Conservation (phyloP, 2,329 filamentous ascomycete genomes). For the Bipolaris oryzae region DNA sequence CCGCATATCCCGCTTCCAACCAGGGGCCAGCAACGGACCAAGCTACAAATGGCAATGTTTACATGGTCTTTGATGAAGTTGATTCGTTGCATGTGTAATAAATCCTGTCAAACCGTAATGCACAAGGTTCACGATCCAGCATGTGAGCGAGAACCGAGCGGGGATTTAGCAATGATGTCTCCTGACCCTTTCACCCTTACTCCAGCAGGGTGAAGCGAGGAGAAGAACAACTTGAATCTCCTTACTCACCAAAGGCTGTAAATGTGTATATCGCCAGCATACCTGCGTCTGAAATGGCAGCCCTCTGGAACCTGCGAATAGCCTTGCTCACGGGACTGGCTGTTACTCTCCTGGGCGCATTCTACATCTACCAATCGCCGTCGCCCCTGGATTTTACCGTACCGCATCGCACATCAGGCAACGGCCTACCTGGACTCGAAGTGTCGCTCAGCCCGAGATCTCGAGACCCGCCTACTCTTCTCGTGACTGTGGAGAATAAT, state of each 20-base stretch:
- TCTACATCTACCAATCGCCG: slow-evolving; percentile 37
- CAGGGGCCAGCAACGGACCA: slow-evolving; percentile 7
- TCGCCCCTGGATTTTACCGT: slow-evolving; percentile 30
- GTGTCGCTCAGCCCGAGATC: slow-evolving; percentile 40
- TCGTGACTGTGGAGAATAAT: slow-evolving; percentile 47
- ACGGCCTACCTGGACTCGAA: slow-evolving; percentile 35
- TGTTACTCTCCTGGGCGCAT: slow-evolving; percentile 34
- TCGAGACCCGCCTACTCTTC: slow-evolving; percentile 38
- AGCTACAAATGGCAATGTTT: neutral
- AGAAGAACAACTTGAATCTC: neutral
- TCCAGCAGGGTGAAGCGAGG: neutral
- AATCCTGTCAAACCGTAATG: neutral
- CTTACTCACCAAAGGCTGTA: neutral
- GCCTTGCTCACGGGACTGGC: slow-evolving; percentile 34
- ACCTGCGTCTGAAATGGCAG: slow-evolving; percentile 17
- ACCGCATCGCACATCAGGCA: slow-evolving; percentile 19
- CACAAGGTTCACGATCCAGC: neutral
- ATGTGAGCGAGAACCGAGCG: neutral
- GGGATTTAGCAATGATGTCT: neutral
- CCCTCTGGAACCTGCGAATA: slow-evolving; percentile 36
- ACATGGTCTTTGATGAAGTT: neutral
- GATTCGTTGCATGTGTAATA: slow-evolving; percentile 1
- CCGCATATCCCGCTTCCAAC: neutral
- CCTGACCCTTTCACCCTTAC: neutral
- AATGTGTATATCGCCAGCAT: neutral